A percentile compares a stretch with the other conserved stretches of the same genome.
These are phyloP conservation scores for Cardamine resedifolia DNA, from an alignment of 345 rosid species.

Conservation along the genomic window DNA sequence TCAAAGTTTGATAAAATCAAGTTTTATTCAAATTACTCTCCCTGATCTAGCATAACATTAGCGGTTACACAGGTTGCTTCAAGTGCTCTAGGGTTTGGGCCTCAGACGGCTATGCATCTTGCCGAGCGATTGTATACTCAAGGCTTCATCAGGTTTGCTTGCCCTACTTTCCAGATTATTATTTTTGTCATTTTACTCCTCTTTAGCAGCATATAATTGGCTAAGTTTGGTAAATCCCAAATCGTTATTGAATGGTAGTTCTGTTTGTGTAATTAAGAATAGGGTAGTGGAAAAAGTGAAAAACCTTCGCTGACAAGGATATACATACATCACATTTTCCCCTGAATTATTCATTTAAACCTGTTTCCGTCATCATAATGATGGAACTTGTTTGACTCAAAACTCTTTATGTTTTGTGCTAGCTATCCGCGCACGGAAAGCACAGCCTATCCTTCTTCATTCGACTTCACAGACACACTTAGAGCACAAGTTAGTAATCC, in stretches of 20 bases:
- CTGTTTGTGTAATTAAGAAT: slow-evolving; percentile 7
- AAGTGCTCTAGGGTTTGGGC: slow-evolving; percentile 91
- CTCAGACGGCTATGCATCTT: slow-evolving; percentile 91
- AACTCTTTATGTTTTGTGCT: slow-evolving; percentile 16
- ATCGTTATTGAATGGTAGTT: not conserved
- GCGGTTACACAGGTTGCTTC: slow-evolving; percentile 72
- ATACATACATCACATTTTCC: slow-evolving; percentile 3
- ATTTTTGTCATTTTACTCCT: slow-evolving; percentile 22
- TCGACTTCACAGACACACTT: slow-evolving; percentile 81
- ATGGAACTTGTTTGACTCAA: not conserved
- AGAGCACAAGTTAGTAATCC: slow-evolving; percentile 57
- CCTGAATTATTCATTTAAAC: not conserved
- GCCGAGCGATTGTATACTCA: slow-evolving; percentile 91
- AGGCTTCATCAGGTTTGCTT: slow-evolving; percentile 81
- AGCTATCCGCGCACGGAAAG: slow-evolving; percentile 98
- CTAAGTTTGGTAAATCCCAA: not conserved
- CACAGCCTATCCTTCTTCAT: slow-evolving; percentile 93
- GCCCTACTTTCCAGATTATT: slow-evolving; percentile 18
- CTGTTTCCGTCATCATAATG: not conserved
- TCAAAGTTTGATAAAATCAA: slow-evolving; percentile 3
- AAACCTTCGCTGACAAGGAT: not conserved
- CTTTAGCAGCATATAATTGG: slow-evolving; percentile 8
- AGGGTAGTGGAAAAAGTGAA: not conserved
- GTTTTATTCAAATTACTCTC: slow-evolving; percentile 9
- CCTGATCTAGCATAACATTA: slow-evolving; percentile 27